Conservation (phyloP, 345 rosid genomes). For the Fremontodendron californicum region DNA sequence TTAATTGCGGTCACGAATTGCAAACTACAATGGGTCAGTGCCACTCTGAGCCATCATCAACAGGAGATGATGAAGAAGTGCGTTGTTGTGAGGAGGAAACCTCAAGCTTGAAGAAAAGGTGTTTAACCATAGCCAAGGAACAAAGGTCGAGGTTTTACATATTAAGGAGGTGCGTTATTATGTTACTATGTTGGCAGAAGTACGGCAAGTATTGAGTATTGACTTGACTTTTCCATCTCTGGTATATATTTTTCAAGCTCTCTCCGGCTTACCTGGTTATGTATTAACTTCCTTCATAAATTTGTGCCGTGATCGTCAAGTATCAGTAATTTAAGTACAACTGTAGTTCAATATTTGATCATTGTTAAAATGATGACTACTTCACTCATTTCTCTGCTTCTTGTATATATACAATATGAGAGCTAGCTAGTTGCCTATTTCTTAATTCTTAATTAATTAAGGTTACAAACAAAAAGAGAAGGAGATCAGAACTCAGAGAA, state of each 20-base stretch:
- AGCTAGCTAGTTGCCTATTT: neutral
- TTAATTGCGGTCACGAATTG: conserved; percentile 17
- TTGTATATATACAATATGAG: neutral
- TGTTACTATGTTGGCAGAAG: conserved; percentile 29
- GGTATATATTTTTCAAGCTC: neutral
- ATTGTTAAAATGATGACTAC: neutral
- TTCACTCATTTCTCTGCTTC: neutral
- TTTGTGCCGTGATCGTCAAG: neutral
- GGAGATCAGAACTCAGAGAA: neutral
- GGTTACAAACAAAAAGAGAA: neutral
- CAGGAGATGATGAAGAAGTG: neutral
- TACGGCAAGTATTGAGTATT: conserved; percentile 18
- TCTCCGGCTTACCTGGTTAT: neutral
- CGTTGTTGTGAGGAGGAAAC: neutral
- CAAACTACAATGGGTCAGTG: conserved; percentile 16
- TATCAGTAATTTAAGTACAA: neutral
- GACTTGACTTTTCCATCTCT: neutral
- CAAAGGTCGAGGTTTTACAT: conserved; percentile 26
- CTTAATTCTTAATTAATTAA: neutral
- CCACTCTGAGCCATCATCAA: conserved; percentile 17
- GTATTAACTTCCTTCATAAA: neutral
- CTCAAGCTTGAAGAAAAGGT: conserved; percentile 23
- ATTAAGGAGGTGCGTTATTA: conserved; percentile 24
- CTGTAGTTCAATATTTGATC: neutral
- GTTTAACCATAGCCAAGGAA: conserved; percentile 21